Evolutionary conservation across 371 early-diverging fungal genomes (phyloP).

Genomic region (Lichtheimia ramosa): DNA sequence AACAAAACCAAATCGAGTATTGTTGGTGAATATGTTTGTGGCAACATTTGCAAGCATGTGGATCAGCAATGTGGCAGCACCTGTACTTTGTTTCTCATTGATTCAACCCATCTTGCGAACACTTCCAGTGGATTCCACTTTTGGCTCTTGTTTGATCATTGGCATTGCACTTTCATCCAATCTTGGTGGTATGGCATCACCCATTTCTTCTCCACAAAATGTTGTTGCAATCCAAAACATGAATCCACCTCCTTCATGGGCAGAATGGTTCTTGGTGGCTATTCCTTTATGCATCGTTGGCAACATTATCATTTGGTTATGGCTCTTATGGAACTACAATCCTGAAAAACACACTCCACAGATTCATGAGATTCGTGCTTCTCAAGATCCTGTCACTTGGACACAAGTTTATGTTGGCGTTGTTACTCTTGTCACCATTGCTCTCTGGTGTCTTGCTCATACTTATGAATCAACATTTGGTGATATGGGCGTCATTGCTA

Average conservation of each 20-base stretch:
- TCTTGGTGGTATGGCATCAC: constrained; percentile 86
- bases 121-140: constrained; percentile 62
- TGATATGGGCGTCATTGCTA: constrained; percentile 83
- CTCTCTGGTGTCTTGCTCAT: constrained; percentile 76
- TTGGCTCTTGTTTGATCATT: constrained; percentile 72
- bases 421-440: constrained; percentile 71
- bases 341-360: constrained; percentile 63
- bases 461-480: constrained; percentile 64
- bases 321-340: constrained; percentile 60
- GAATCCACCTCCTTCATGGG: constrained; percentile 73
- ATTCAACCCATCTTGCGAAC: constrained; percentile 84
- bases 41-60: constrained; percentile 95
- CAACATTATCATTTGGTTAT: constrained; percentile 72
- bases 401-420: constrained; percentile 64
- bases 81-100: constrained; percentile 94
- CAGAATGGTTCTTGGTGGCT: constrained; percentile 62
- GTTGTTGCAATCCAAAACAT: constrained; percentile 74
- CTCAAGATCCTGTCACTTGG: constrained; percentile 56
- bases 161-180: constrained; percentile 86
- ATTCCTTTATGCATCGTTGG: constrained; percentile 65
- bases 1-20: constrained; percentile 75
- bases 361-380: constrained; percentile 56
- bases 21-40: constrained; percentile 93
- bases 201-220: constrained; percentile 85
- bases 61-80: constrained; percentile 97